Percentiles rank a stretch among this genome's conserved stretches.
Conservation (phyloP, 257 asterid species). For the Lavandula angustifolia region DNA sequence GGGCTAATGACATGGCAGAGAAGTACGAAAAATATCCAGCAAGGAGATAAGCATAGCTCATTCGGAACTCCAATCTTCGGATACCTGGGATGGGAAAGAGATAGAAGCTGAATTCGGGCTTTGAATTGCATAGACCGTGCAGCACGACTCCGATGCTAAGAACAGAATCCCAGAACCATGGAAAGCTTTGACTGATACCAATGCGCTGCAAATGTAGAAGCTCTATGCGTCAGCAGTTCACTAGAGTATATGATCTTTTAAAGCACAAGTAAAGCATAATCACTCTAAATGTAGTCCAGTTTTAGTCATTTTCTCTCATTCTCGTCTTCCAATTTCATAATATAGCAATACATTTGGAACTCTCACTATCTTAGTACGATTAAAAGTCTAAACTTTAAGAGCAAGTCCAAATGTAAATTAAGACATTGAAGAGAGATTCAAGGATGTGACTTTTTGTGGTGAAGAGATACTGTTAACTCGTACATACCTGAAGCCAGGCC, state of each 20-base stretch:
- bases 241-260: neutral
- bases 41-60: constrained; percentile 71
- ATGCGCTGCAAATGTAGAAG: constrained; percentile 58
- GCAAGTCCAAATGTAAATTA: neutral
- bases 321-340: neutral
- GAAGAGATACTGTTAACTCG: neutral
- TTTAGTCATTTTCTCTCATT: neutral
- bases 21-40: constrained; percentile 74
- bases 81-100: constrained; percentile 61
- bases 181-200: constrained; percentile 63
- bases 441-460: constrained; percentile 7
- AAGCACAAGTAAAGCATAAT: neutral
- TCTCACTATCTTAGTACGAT: neutral
- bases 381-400: neutral
- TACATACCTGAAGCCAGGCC: constrained; percentile 89
- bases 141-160: constrained; percentile 76
- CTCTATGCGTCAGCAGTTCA: constrained; percentile 12
- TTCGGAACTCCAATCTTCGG: constrained; percentile 61
- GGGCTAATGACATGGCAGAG: constrained; percentile 72
- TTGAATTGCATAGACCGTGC: constrained; percentile 74
- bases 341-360: neutral
- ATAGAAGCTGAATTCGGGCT: constrained; percentile 79
- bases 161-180: constrained; percentile 74
- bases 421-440: constrained; percentile 2
- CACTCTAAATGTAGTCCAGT: neutral